These are phyloP conservation scores for Verticillium longisporum DNA, from an alignment of 2,329 filamentous ascomycete species.

Conservation along the genomic window DNA sequence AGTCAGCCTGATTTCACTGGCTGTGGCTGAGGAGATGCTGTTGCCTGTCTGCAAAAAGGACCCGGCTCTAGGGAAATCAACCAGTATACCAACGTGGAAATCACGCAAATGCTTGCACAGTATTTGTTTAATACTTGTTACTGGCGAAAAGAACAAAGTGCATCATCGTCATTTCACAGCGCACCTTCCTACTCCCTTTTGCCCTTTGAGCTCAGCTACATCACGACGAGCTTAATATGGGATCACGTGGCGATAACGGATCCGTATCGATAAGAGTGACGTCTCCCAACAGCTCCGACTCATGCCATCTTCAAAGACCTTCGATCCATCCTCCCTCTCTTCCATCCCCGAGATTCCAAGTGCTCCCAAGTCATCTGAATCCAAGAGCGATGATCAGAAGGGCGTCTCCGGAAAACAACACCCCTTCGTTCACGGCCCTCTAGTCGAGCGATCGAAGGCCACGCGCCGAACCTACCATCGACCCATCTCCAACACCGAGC, in stretches of 20 bases:
- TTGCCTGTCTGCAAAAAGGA: neutral
- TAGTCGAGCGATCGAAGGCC: neutral
- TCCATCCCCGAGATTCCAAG: constrained; percentile 3
- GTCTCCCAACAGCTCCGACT: constrained; percentile 5
- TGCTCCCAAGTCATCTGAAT: neutral
- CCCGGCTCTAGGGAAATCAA: neutral
- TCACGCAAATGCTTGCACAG: neutral
- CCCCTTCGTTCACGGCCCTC: neutral
- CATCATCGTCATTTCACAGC: neutral
- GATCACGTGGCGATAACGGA: constrained; percentile 10
- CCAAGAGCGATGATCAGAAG: constrained; percentile 6
- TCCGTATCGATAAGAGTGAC: constrained; percentile 5
- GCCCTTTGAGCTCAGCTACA: neutral
- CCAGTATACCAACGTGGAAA: neutral
- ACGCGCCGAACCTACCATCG: neutral
- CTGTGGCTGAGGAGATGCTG: neutral
- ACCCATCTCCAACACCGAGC: neutral
- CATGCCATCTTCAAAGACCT: constrained; percentile 5
- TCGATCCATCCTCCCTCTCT: constrained; percentile 4
- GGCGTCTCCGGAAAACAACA: neutral
- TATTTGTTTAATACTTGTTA: too few relatives aligned
- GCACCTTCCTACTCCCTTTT: neutral
- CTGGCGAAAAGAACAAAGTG: too few relatives aligned
- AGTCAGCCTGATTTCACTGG: neutral
- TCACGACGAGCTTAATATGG: neutral